phyloP scores from a whole-genome alignment of 805 yeast species.

The Ogataea naganishii region DNA sequence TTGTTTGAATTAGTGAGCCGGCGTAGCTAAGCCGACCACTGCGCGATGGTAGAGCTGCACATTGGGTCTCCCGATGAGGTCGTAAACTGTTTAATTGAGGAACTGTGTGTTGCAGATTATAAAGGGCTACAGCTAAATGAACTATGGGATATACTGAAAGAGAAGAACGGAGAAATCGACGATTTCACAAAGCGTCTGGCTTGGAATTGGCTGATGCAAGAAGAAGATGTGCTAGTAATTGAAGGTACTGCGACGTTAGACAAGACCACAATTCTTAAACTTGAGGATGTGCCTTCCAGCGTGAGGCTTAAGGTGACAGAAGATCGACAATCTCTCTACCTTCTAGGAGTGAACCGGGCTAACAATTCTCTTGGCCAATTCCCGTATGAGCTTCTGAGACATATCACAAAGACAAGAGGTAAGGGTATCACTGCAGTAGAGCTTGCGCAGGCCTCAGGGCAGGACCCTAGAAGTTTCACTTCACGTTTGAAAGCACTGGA shows the following conservation, averaged over 20 bases:
- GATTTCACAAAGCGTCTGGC: conserved; percentile 23
- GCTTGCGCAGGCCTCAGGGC: conserved; percentile 47
- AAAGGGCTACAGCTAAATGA: conserved; percentile 21
- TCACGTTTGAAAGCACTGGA: conserved; percentile 49
- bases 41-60: too few species aligned
- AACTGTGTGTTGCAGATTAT: conserved; percentile 26
- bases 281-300: conserved; percentile 5
- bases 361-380: conserved; percentile 45
- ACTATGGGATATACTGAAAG: conserved; percentile 24
- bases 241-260: conserved; percentile 1
- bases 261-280: conserved; percentile 2
- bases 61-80: conserved; percentile 24
- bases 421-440: conserved; percentile 54
- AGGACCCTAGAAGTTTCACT: conserved; percentile 65
- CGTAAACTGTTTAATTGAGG: conserved; percentile 23
- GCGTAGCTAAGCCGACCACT: too few species aligned
- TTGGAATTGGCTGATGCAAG: conserved; percentile 28
- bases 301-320: conserved; percentile 33
- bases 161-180: conserved; percentile 15
- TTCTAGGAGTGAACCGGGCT: conserved; percentile 47
- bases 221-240: conserved; percentile 16
- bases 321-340: conserved; percentile 46
- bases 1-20: too few species aligned
- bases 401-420: conserved; percentile 48
- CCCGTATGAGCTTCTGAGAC: conserved; percentile 47